Evolutionary conservation across 352 stramenopile species (phyloP), one percentile per base, ranked within the genome.

Genomic region (Pythium utonaiense): DNA sequence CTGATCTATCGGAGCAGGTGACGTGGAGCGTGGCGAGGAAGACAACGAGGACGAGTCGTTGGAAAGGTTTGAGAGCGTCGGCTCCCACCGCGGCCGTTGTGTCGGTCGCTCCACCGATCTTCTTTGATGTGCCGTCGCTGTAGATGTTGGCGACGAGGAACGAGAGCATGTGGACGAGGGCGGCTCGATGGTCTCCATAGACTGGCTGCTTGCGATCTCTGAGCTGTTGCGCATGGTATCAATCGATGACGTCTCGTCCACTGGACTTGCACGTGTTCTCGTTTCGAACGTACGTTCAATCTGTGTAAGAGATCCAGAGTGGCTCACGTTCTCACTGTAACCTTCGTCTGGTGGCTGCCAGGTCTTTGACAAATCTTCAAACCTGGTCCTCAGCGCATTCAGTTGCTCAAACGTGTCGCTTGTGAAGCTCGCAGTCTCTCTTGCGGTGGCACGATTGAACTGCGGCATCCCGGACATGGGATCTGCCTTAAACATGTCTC

Each of bases 401-500:
- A 90, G 67, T 22, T 88, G 64, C 1, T 70, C 47, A 42, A 87
- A 90, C 8, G 78, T 71, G n/a, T 69, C 50, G 12, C 2, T 69
- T 1, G 76, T 69, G 31, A 81, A 66, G 19, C 56, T 38, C 28
- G 78, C 70, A 0, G 67, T 69, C 47, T 90, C 65, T 13, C 62
- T 9, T 2, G 72, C 62, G 3, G 68, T 42, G 1, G 62, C 36
- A 0, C 13, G 6, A 14, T 80, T 62, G 27, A 73, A 74, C 0
- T 73, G 33, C 0, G 78, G 76, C 0, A 66, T 63, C 0, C 76
- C 76, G 3, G 72, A 80, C 2, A 70, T 66, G 34, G 67, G 69
- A 55, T 90, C 74, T 0, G 66, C 69, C 53, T 78, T 77, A 66
- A 90, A 90, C 7, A 84, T 64, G 9, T 83, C 77, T 2, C 78